Conservation (phyloP, 1,284 basidiomycete genomes). For the Irpex sp. region DNA sequence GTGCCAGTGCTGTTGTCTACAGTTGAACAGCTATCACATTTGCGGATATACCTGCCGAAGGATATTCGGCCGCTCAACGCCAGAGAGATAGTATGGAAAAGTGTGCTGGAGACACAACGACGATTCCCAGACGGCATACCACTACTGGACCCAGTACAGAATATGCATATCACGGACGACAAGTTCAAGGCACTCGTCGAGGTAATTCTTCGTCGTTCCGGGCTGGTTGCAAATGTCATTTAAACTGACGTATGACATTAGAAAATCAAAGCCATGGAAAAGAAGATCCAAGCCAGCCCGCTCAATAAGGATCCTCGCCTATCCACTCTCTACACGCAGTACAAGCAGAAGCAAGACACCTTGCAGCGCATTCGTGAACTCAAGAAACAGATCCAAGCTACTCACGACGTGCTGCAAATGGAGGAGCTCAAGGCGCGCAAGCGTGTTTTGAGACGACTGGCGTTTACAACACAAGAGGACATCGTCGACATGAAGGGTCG, state of each 20-base stretch:
- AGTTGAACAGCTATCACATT: conserved; percentile 81
- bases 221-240: background rate
- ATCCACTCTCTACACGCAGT: conserved; percentile 77
- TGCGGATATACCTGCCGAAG: conserved; percentile 88
- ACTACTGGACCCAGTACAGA: conserved; percentile 88
- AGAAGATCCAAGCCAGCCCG: conserved; percentile 72
- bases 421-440: conserved; percentile 97
- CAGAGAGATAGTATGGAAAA: conserved; percentile 86
- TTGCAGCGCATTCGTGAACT: conserved; percentile 71
- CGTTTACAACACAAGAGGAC: conserved; percentile 86
- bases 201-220: conserved; percentile 35
- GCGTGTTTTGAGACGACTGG: conserved; percentile 87
- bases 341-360: conserved; percentile 73
- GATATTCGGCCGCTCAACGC: conserved; percentile 79
- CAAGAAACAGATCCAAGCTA: conserved; percentile 83
- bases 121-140: conserved; percentile 88
- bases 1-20: conserved; percentile 90
- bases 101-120: conserved; percentile 84
- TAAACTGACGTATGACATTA: conserved; percentile 26
- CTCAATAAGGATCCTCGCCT: conserved; percentile 76
- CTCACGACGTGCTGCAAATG: conserved; percentile 91
- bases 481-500: conserved; percentile 98
- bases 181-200: conserved; percentile 86
- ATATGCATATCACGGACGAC: conserved; percentile 96
- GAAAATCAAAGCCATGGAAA: conserved; percentile 90